Base-by-base conservation (phyloP, 176 grass and related monocot species). In the Elymus sibiricus region DNA sequence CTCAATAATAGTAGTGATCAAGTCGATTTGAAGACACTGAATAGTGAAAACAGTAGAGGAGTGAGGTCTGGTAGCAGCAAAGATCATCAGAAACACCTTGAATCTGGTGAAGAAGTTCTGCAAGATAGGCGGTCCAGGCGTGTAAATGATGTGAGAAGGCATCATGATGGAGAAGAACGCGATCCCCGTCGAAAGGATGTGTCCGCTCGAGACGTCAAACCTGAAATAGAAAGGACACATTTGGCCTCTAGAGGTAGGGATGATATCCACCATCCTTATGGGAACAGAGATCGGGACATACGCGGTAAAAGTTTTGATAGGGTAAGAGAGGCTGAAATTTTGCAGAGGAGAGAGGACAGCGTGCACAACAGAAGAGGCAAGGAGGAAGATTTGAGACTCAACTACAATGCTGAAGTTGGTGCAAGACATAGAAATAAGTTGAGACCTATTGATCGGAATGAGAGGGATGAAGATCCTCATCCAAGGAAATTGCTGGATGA, bases 291-390 rank as follows among this genome's bases (percentile, higher is more conserved):
- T 81, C 78, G 80, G 63, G 80, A 94, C 29, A 62, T 81, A 40
- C 92, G 80, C 37, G 77, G 94, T 43, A 96, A 92, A 90, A 97
- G 92, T 90, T 91, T 86, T 83, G 97, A 99, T 91, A 94, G 81
- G 83, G 82, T 69, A 68, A 95, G 73, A 83, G 93, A 95, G 9
- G 55, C 77, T 46, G 88, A 95, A 68, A 71, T 84, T 81, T 86
- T 78, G 82, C 87, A 81, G 43, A 92, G 92, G 80, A 97, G 94
- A 94, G 97, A 97, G 60, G 92, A 91, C 64, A 79, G 21, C 83
- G 32, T 87, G 90, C 93, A 93, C 87, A 82, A 78, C 55, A 93
- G 91, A 92, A 89, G 91, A 78, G 70, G 74, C 73, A 95, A 92
- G 87, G 97, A 91, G 67, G 94, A 97, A 88, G 94, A 94, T 58